These are phyloP conservation scores for Flaveria bidentis DNA, from an alignment of 129 eudicot genomes.

Conservation along the genomic window DNA sequence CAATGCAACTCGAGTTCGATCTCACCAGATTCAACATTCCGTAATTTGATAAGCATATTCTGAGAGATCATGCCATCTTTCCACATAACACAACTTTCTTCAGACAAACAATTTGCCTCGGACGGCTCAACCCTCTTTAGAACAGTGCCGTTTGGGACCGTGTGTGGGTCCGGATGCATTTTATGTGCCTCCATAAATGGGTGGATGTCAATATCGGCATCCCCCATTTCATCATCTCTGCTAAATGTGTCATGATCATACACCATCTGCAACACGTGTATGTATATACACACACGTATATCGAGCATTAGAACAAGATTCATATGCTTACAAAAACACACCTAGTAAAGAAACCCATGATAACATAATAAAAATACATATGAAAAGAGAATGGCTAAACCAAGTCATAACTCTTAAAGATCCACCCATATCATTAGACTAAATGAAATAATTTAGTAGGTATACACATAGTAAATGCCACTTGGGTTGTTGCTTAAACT, in stretches of 20 bases:
- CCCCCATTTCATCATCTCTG: conserved; percentile 68
- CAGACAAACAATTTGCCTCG: conserved; percentile 46
- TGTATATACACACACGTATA: neutral
- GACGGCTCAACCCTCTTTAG: conserved; percentile 42
- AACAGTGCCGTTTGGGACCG: conserved; percentile 46
- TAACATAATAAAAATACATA: neutral
- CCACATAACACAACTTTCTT: conserved; percentile 51
- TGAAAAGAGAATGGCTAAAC: neutral
- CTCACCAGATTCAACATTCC: conserved; percentile 61
- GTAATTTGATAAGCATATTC: conserved; percentile 44
- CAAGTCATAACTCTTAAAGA: neutral
- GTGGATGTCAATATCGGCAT: conserved; percentile 47
- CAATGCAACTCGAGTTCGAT: conserved; percentile 58
- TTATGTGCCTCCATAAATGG: conserved; percentile 43
- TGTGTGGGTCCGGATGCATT: conserved; percentile 24
- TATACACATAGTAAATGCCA: neutral
- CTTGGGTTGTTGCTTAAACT: no score
- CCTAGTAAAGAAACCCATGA: neutral
- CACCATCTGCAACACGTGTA: conserved; percentile 41
- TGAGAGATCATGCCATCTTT: conserved; percentile 40
- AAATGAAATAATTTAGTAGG: neutral
- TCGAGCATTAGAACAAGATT: neutral
- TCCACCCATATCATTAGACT: neutral
- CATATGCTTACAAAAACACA: neutral
- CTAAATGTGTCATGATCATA: conserved; percentile 59